These are phyloP conservation scores for Pseudogymnoascus verrucosus DNA, from an alignment of 2,329 filamentous ascomycete species.

Conservation along the genomic window DNA sequence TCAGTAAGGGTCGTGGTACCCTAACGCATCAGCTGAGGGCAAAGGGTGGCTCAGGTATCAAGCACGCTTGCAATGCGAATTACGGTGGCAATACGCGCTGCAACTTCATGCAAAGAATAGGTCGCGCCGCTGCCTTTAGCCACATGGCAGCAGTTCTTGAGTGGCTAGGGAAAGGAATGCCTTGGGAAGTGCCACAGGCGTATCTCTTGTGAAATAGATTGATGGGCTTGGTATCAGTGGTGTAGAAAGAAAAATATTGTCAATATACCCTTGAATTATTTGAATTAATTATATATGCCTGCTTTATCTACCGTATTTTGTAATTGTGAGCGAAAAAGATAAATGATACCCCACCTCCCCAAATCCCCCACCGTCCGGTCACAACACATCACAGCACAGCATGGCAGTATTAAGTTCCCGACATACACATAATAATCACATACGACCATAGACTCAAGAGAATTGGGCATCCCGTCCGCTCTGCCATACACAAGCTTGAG, in stretches of 20 bases:
- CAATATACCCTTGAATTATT: neutral
- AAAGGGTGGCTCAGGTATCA: neutral
- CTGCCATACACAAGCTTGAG: too few relatives aligned
- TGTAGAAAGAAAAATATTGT: neutral
- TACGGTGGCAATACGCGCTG: neutral
- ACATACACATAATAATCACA: too few relatives aligned
- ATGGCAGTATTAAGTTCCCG: too few relatives aligned
- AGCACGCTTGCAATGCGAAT: neutral
- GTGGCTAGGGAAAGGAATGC: neutral
- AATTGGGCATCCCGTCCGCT: too few relatives aligned
- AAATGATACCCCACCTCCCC: too few relatives aligned
- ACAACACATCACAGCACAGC: too few relatives aligned
- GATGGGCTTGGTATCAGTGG: neutral
- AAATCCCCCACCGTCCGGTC: too few relatives aligned
- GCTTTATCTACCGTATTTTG: too few relatives aligned
- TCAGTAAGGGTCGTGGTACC: neutral
- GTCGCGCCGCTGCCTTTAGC: neutral
- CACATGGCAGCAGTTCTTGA: neutral
- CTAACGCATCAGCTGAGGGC: neutral
- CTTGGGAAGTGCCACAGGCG: neutral
- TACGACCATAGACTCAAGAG: too few relatives aligned
- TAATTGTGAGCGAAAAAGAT: too few relatives aligned
- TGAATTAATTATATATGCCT: neutral
- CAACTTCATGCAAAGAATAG: neutral
- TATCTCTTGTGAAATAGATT: neutral